Evolutionary conservation across 208 protist genomes (phyloP).

Genomic region (Acanthamoeba triangularis): DNA sequence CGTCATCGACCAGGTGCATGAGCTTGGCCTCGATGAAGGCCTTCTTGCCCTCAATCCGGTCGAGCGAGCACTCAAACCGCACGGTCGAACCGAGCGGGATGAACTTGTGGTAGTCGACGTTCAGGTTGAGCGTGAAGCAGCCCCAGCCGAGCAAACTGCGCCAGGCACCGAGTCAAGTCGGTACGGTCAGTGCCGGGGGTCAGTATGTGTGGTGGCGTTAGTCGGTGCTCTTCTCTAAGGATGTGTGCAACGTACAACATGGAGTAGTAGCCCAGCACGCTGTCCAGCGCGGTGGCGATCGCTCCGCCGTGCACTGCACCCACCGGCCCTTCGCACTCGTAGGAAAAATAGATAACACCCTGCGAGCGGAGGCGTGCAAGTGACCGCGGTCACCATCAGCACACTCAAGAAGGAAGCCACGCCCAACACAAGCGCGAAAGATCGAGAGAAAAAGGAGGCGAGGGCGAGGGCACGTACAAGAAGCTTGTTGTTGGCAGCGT

Average conservation of each 20-base stretch:
- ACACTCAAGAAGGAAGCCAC: too few relatives aligned
- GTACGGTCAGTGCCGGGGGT: too few relatives aligned
- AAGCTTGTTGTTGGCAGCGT: conserved; percentile 20
- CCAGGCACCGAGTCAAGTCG: too few relatives aligned
- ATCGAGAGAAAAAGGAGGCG: background rate
- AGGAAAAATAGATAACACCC: conserved; percentile 39
- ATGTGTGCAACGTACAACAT: background rate
- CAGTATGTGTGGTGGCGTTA: too few relatives aligned
- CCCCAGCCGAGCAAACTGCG: conserved; percentile 30
- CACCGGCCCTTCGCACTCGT: conserved; percentile 49
- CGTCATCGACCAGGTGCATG: conserved; percentile 37
- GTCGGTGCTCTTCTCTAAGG: too few relatives aligned
- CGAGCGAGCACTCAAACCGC: conserved; percentile 37
- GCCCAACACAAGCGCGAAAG: background rate
- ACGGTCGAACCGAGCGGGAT: conserved; percentile 50
- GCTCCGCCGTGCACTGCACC: conserved; percentile 36
- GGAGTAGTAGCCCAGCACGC: conserved; percentile 19
- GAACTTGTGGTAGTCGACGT: conserved; percentile 59
- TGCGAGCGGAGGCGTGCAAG: background rate
- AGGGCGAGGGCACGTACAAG: background rate
- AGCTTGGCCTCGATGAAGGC: conserved; percentile 27
- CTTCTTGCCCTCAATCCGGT: conserved; percentile 52
- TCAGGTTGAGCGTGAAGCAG: conserved; percentile 68
- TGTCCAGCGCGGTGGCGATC: conserved; percentile 51
- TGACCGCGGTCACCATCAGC: background rate